Percentiles rank a stretch among this genome's conserved stretches.
These are phyloP conservation scores for Xanthoconium purpureum DNA, from an alignment of 768 basidiomycete species.

Conservation along the genomic window DNA sequence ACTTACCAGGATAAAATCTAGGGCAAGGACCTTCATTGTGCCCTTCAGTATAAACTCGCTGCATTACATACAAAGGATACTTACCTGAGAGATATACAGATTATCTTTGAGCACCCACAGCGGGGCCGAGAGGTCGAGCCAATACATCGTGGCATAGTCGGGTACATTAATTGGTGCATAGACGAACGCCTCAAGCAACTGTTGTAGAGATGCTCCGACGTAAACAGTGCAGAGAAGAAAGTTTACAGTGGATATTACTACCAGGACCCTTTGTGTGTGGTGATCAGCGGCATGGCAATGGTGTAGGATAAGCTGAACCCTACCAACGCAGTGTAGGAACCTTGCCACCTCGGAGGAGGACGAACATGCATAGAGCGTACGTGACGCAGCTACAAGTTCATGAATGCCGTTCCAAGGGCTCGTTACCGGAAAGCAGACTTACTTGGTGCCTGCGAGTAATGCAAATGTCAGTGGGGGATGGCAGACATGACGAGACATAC, in stretches of 20 bases:
- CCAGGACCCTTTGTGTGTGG: no score
- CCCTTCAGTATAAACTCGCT: no score
- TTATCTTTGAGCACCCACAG: background rate
- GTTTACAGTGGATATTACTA: background rate
- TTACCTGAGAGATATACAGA: background rate
- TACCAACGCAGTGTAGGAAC: background rate
- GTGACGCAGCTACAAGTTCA: background rate
- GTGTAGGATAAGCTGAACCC: background rate
- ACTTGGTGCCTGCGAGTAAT: background rate
- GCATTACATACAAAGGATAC: no score
- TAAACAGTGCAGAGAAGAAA: conserved; percentile 1
- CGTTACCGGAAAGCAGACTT: background rate
- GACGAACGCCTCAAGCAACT: no score
- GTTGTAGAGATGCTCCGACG: no score
- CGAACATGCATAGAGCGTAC: background rate
- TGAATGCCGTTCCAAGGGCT: background rate
- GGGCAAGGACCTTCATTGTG: background rate
- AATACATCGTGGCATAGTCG: background rate
- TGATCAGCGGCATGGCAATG: background rate
- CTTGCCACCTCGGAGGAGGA: background rate
- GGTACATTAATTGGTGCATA: no score
- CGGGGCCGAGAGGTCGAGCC: background rate
- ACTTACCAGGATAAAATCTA: background rate
- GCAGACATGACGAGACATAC: no score
- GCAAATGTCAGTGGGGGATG: no score